These are phyloP conservation scores for Leccinum subgranulosum DNA, from an alignment of 768 basidiomycete species.

Conservation along the genomic window DNA sequence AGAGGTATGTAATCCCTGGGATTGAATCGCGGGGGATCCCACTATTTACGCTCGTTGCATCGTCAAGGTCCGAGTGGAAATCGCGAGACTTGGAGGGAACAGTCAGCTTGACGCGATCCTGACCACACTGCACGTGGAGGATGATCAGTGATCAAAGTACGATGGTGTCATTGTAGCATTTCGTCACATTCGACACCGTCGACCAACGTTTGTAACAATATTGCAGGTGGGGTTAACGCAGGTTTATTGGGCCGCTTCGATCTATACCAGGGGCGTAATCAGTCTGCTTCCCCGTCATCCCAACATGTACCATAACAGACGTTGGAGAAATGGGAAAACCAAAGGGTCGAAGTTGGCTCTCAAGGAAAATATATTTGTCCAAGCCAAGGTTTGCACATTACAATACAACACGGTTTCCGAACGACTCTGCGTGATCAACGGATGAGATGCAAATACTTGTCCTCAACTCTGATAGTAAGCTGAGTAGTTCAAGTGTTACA, in stretches of 20 bases:
- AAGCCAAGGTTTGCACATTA: no score
- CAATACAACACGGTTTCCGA: no score
- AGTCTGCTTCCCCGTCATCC: not conserved
- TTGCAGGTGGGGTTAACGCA: not conserved
- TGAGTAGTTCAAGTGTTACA: no score
- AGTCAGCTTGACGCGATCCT: constrained; percentile 54
- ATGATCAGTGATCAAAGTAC: constrained; percentile 3
- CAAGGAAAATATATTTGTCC: no score
- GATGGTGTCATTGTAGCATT: not conserved
- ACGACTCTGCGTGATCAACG: no score
- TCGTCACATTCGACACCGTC: not conserved
- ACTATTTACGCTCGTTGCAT: not conserved
- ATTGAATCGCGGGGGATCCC: not conserved
- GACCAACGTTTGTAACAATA: not conserved
- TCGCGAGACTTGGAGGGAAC: constrained; percentile 78
- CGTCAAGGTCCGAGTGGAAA: constrained; percentile 53
- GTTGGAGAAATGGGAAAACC: no score
- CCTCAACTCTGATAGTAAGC: no score
- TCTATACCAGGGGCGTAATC: no score
- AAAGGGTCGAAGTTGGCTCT: no score
- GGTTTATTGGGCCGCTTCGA: not conserved
- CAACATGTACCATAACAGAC: not conserved
- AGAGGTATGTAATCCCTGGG: constrained; percentile 37
- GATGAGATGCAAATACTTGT: no score
- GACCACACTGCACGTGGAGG: constrained; percentile 46